Base-by-base conservation (phyloP, 352 stramenopile genomes). In the Pythium chondricola region DNA sequence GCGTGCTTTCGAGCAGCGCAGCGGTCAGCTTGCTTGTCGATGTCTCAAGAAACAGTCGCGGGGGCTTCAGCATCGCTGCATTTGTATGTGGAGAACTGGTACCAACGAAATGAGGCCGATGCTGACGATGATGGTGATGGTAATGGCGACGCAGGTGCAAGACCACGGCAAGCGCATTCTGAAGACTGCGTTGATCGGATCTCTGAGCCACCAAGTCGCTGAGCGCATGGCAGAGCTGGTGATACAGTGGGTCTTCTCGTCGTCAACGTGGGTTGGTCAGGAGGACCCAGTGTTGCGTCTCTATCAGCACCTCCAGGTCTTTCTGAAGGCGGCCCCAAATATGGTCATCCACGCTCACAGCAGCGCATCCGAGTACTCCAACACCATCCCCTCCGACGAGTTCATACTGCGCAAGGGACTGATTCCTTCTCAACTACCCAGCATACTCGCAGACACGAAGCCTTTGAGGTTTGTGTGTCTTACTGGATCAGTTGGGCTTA, bases 331-430 rank as follows among this genome's bases (percentile, higher is more conserved):
- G 11, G 67, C 65, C 1, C 43, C 61, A 1, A 48, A 69, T 29
- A 58, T 56, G 4, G 49, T 88, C 13, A 8, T 65, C 17, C 51
- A 61, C 11, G 57, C 40, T 2, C 20, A 47, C 6, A 45, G 45
- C 4, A 30, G 56, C 0, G 68, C 61, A 0, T 33, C 85, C 5
- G 46, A 31, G 10, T 17, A 42, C 2, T 88, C 76, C 17, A 62
- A 63, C n/a, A 62, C 73, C 8, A 39, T 85, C 2, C 57, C 62
- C 1, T 10, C 8, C 0, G 43, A 65, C 20, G 67, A 85, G 0
- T 83, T 85, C 54, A 65, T 88, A 4, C 32, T 88, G 16, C 61
- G 62, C n/a, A 83, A 83, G 42, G 65, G 69, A 2, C 42, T 82
- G 21, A 50, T 83, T 17, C 32, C 62, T 4, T 71, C 67, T 10